Evolutionary conservation across 176 grass and related monocot species (phyloP), one percentile per base, ranked within the genome.

Genomic region (Chrysopogon serrulatus): DNA sequence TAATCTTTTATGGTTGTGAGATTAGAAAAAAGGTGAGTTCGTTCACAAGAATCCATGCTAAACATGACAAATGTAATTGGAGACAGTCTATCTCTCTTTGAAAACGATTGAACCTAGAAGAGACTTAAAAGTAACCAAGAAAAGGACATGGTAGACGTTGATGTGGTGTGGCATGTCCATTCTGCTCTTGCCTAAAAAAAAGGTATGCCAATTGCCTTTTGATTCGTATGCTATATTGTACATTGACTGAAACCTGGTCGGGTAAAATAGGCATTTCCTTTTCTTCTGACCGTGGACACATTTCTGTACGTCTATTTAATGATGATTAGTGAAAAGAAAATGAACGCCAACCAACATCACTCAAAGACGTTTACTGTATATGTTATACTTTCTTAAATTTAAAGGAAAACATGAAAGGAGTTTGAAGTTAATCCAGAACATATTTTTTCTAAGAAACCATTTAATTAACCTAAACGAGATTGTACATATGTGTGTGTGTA

Each of bases 31-130:
- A 31, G 60, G 13, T 31, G 26, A 5, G 35, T 16, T 27, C 26
- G 23, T 53, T 87, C 80, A 87, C 89, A 80, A 43, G 84, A 18
- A 0, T 42, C 62, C 80, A n/a, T 87, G 28, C 10, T 54, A 48
- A 80, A 42, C 47, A 80, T 45, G 80, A 87, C 80, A 90, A 41
- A 87, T 79, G 84, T 76, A 67, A 40, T 36, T 76, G 60, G 59
- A 68, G 67, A 24, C 30, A 10, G 1, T 10, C 30, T 54, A 1
- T 23, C 19, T 35, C 23, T 40, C 30, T 2, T 4, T 59, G 74
- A 79, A 82, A 75, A 11, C 16, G 49, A 82, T 45, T 32, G 79
- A 70, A 70, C 84, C 80, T 80, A 34, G 68, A 90, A 59, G 79
- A 79, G 40, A 48, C 32, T 57, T 9, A 60, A 79, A 83, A 44